Evolutionary conservation across 148 eudicot species (phyloP).

Genomic region (Fagopyrum homotropicum): DNA sequence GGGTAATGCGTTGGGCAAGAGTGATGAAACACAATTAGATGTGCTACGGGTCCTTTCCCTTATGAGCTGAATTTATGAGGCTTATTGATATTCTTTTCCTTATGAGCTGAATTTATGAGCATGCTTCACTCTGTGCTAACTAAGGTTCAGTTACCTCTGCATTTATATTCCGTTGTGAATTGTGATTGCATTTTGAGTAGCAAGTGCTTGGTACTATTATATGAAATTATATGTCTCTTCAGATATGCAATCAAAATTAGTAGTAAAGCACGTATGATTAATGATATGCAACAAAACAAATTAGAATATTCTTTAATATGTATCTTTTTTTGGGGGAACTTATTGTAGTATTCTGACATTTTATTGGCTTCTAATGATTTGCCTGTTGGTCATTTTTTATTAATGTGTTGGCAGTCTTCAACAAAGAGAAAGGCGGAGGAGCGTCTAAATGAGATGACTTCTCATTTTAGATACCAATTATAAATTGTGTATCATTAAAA

Average conservation of each 20-base stretch:
- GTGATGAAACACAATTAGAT: constrained; percentile 35
- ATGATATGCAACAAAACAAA: background rate
- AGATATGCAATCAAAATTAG: background rate
- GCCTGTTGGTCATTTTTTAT: no score
- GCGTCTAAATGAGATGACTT: no score
- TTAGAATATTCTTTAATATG: background rate
- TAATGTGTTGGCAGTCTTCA: no score
- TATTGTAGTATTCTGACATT: background rate
- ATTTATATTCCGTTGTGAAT: constrained; percentile 3
- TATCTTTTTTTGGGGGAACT: background rate
- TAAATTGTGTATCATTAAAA: no score
- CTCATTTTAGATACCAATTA: no score
- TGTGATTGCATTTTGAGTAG: no score
- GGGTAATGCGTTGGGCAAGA: constrained; percentile 1
- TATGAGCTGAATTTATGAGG: constrained; percentile 27
- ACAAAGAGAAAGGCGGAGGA: no score
- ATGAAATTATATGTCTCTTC: background rate
- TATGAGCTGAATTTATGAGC: no score
- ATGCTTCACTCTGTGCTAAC: constrained; percentile 95
- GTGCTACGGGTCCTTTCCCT: constrained; percentile 20
- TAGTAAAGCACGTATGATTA: background rate
- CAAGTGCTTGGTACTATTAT: background rate
- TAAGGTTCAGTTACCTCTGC: constrained; percentile 39
- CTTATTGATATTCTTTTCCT: constrained; percentile 34
- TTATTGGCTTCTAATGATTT: no score